Base-by-base conservation (phyloP, 2,329 filamentous ascomycete genomes). In the Phaeophleospora eucalypticola region DNA sequence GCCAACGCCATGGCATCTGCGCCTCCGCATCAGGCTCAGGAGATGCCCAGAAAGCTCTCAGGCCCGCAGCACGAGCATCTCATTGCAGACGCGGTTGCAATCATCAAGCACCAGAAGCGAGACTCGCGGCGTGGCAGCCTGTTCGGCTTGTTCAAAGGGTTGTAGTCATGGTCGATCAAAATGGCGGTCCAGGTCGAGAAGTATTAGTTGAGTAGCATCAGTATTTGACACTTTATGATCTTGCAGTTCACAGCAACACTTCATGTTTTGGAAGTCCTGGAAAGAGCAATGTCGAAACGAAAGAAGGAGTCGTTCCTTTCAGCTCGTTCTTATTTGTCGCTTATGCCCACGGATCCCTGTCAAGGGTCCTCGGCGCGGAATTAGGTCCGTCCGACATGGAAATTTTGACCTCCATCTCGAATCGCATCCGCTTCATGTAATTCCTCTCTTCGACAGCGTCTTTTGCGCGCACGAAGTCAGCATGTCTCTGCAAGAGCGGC, bases 401-500 rank as follows among this genome's bases (percentile, higher is more conserved):
- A 16, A 39, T 39, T 39, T 21, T 39, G 24, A 29, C 24, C 21
- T 36, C 34, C 14, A 36, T 6, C 7, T 8, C 34, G n/a, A n/a
- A 36, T 41, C 21, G 9, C 16, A 35, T 34, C 14, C n/a, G n/a
- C n/a, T n/a, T n/a, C n/a, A n/a, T n/a, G n/a, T n/a, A n/a, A n/a
- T n/a, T n/a, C n/a, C n/a, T n/a, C n/a, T n/a, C n/a, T n/a, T n/a
- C n/a, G n/a, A n/a, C 29, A 34, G 27, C 17, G 16, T 19, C 15
- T 14, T n/a, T 16, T n/a, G 17, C 29, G 35, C 4, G 8, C 27
- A 34, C 43, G 47, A 50, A 43, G 47, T 10, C 43, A 57, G 39
- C 53, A 73, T 73, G 72, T 81, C 45, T 69, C 74, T 97, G 64
- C 83, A 86, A 68, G 91, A 95, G 76, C 94, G 89, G 77, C 82